A percentile compares a stretch with the other conserved stretches of the same genome.
These are phyloP conservation scores for Phytophthora sansomeana DNA, from an alignment of 352 stramenopile species.

Conservation along the genomic window DNA sequence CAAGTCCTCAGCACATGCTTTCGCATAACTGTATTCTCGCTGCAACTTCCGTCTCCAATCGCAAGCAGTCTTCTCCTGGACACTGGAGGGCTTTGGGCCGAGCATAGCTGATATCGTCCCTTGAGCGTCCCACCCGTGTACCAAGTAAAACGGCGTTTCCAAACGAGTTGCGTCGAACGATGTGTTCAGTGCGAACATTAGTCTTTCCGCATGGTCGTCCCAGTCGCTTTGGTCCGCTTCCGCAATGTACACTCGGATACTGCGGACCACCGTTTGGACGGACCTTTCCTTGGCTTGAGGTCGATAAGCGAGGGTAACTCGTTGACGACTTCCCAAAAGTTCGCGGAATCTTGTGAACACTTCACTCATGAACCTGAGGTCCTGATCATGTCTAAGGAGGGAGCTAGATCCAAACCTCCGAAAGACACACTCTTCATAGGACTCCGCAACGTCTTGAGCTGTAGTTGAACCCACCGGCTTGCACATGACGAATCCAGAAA, in stretches of 20 bases:
- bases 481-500: conserved; percentile 1
- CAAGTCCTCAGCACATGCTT: neutral
- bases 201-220: conserved; percentile 4
- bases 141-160: conserved; percentile 5
- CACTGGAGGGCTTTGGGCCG: too few species aligned
- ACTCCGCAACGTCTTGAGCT: too few species aligned
- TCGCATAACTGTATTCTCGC: neutral
- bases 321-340: too few species aligned
- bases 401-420: too few species aligned
- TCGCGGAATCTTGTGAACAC: too few species aligned
- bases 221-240: conserved; percentile 6
- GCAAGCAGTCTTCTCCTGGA: neutral
- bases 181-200: neutral
- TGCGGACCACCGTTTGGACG: too few species aligned
- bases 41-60: neutral
- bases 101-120: neutral
- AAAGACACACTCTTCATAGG: too few species aligned
- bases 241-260: neutral
- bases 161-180: neutral
- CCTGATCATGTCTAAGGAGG: too few species aligned
- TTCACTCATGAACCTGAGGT: too few species aligned
- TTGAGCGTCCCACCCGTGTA: neutral
- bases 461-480: too few species aligned
- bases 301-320: too few species aligned
- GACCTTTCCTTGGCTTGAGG: too few species aligned